A percentile compares a stretch with the other conserved stretches of the same genome.
phyloP scores from a whole-genome alignment of 1,139 yeast species.

The Pichia sp. region DNA sequence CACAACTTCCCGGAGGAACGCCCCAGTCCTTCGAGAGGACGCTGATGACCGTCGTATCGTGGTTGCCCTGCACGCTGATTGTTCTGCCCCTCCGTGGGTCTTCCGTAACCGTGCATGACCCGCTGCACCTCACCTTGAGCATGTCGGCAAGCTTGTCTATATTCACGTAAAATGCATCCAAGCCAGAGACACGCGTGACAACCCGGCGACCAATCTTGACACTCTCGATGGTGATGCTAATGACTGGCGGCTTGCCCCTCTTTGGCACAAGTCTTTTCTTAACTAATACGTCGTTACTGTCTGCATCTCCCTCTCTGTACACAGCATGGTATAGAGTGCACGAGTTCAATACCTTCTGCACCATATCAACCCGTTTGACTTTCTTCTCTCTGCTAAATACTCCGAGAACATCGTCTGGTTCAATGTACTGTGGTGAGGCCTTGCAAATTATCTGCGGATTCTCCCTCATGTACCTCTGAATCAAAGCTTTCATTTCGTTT shows the following conservation, averaged over 20 bases:
- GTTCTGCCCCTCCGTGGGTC: constrained; percentile 43
- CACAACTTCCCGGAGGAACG: constrained; percentile 61
- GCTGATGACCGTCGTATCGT: constrained; percentile 57
- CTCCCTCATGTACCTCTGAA: constrained; percentile 52
- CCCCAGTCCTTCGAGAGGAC: constrained; percentile 61
- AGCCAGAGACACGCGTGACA: constrained; percentile 66
- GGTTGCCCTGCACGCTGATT: constrained; percentile 89
- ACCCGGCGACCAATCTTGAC: constrained; percentile 79
- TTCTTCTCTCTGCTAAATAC: constrained; percentile 25
- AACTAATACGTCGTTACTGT: constrained; percentile 16
- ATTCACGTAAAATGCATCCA: constrained; percentile 65
- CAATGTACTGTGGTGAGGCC: constrained; percentile 47
- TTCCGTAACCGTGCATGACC: constrained; percentile 70
- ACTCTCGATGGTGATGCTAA: constrained; percentile 64
- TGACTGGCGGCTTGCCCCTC: constrained; percentile 67
- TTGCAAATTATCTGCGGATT: constrained; percentile 44
- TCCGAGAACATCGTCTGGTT: constrained; percentile 48
- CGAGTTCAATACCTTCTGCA: constrained; percentile 10
- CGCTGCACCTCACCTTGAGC: constrained; percentile 77
- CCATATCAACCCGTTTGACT: constrained; percentile 45
- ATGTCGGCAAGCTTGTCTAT: constrained; percentile 65
- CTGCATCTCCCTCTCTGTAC: constrained; percentile 43
- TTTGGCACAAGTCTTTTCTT: constrained; percentile 34
- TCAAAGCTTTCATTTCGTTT: constrained; percentile 48
- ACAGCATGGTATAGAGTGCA: constrained; percentile 45